Evolutionary conservation across 371 early-diverging fungal genomes (phyloP).

Genomic region (Gilbertella persicaria): DNA sequence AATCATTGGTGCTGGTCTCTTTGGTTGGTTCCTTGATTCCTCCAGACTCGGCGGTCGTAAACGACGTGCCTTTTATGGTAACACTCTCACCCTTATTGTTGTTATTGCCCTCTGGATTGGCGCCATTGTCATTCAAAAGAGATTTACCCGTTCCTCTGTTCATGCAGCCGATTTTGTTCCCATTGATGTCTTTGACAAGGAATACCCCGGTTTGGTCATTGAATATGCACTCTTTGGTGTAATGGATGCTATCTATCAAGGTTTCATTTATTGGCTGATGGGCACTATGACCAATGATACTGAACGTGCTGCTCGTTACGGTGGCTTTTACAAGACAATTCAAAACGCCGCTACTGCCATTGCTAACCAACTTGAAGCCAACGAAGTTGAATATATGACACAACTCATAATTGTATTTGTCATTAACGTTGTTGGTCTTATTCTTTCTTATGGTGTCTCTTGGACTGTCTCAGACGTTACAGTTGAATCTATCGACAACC

Average conservation of each 20-base stretch:
- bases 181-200: slow-evolving; percentile 33
- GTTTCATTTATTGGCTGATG: slow-evolving; percentile 73
- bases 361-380: slow-evolving; percentile 40
- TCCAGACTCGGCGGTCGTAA: slow-evolving; percentile 42
- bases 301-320: slow-evolving; percentile 69
- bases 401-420: slow-evolving; percentile 30
- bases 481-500: slow-evolving; percentile 35
- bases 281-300: slow-evolving; percentile 73
- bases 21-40: slow-evolving; percentile 61
- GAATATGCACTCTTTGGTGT: slow-evolving; percentile 68
- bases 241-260: slow-evolving; percentile 74
- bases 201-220: slow-evolving; percentile 51
- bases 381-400: slow-evolving; percentile 26
- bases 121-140: slow-evolving; percentile 54
- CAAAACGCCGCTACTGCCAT: slow-evolving; percentile 74
- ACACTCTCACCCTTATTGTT: slow-evolving; percentile 41
- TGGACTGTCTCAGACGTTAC: slow-evolving; percentile 39
- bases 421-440: slow-evolving; percentile 29
- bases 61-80: slow-evolving; percentile 57
- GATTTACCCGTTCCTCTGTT: slow-evolving; percentile 34
- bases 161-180: slow-evolving; percentile 19
- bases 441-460: slow-evolving; percentile 33
- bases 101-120: slow-evolving; percentile 61
- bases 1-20: slow-evolving; percentile 63
- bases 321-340: slow-evolving; percentile 85